Percentiles rank a stretch among this genome's conserved stretches.
Evolutionary conservation across 768 basidiomycete species (phyloP).

Genomic region (Scleroderma citrinum): DNA sequence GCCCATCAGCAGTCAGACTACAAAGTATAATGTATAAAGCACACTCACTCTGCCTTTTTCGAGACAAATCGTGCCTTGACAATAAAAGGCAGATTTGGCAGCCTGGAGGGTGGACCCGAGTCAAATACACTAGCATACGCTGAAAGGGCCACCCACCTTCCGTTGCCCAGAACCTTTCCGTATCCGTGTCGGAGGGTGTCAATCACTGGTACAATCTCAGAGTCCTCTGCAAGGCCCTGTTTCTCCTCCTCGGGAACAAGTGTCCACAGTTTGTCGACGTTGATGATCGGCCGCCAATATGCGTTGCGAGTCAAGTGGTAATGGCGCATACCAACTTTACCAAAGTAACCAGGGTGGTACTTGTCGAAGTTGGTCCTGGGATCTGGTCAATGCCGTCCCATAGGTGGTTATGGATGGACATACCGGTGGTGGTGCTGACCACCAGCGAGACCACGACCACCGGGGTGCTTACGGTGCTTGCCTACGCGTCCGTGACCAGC

Average conservation of each 20-base stretch:
- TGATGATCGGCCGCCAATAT: constrained; percentile 93
- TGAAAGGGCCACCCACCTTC: constrained; percentile 49
- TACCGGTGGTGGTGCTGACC: constrained; percentile 99
- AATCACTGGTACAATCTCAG: constrained; percentile 90
- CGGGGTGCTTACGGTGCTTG: constrained; percentile 99
- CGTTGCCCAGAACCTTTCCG: constrained; percentile 94
- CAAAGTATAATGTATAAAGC: neutral
- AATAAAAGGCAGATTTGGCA: constrained; percentile 91
- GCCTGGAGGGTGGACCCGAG: constrained; percentile 34
- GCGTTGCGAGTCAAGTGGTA: constrained; percentile 93
- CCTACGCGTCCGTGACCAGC: constrained; percentile 99
- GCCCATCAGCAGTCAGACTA: constrained; percentile 19
- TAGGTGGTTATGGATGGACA: constrained; percentile 25
- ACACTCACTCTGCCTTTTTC: constrained; percentile 67
- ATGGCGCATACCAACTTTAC: constrained; percentile 99
- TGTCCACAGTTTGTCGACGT: constrained; percentile 96
- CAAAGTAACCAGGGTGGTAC: constrained; percentile 99
- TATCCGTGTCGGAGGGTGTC: constrained; percentile 82
- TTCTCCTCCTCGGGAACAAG: constrained; percentile 85
- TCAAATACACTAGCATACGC: neutral
- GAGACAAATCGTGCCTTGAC: constrained; percentile 98
- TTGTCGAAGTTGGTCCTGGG: constrained; percentile 93
- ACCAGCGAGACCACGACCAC: constrained; percentile 99
- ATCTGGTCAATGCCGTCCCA: neutral
- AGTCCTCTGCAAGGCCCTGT: constrained; percentile 63